Conservation (phyloP, 495 filamentous ascomycete species). For the Margaritispora aquatica region DNA sequence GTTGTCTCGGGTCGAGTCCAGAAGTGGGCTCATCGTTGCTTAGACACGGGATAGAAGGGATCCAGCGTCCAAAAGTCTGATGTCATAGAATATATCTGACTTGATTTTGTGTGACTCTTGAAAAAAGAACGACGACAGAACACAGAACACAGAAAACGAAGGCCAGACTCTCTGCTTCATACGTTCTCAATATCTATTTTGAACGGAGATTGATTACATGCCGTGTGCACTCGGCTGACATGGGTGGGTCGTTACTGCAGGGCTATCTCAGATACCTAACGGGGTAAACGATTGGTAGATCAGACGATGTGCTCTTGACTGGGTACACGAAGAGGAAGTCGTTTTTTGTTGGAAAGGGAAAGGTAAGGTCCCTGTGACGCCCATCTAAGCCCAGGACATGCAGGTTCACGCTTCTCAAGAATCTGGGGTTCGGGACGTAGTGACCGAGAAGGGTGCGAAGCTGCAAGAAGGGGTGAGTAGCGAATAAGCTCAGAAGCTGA, state of each 20-base stretch:
- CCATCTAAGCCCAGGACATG: constrained; percentile 25
- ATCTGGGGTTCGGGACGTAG: constrained; percentile 24
- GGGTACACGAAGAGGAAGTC: constrained; percentile 6
- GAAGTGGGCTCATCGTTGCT: constrained; percentile 12
- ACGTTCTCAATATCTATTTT: constrained; percentile 17
- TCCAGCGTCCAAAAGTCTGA: not conserved
- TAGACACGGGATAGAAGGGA: not conserved
- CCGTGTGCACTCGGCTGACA: constrained; percentile 14
- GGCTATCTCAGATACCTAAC: not conserved
- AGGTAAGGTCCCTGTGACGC: constrained; percentile 13
- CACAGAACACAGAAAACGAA: not conserved
- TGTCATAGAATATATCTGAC: not conserved
- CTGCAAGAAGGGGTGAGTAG: constrained; percentile 6
- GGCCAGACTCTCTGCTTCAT: not conserved
- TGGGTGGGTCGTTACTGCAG: constrained; percentile 4
- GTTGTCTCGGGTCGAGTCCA: constrained; percentile 1
- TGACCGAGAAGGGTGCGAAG: constrained; percentile 18
- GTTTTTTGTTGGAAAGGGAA: too few species aligned
- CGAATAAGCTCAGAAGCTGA: not conserved
- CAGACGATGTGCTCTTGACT: constrained; percentile 21
- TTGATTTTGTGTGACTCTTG: not conserved
- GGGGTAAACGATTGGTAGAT: constrained; percentile 14
- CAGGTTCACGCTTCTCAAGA: constrained; percentile 1
- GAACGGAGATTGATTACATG: constrained; percentile 16
- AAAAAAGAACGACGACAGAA: not conserved